Evolutionary conservation across 257 asterid species (phyloP).

Genomic region (Solanum paucissectum): DNA sequence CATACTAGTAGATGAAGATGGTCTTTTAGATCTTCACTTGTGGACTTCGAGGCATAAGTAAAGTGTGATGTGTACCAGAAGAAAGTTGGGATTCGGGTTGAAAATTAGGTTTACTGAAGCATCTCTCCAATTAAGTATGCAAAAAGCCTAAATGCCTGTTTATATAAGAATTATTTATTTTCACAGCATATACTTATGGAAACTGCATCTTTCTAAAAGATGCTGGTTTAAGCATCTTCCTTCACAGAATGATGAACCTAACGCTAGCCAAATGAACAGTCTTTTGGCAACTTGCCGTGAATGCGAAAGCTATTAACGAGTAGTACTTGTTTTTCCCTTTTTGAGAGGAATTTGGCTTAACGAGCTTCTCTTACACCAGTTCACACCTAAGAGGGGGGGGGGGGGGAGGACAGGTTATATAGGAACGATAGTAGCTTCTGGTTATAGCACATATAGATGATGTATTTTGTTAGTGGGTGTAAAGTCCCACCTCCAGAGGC

Average conservation of each 20-base stretch:
- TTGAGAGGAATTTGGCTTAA: neutral
- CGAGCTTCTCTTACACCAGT: neutral
- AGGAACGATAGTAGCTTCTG: neutral
- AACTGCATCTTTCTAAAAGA: neutral
- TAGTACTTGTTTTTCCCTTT: neutral
- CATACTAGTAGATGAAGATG: neutral
- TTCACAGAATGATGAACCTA: neutral
- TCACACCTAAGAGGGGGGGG: neutral
- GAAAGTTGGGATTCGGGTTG: neutral
- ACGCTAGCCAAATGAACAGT: too few relatives aligned
- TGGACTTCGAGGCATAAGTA: neutral
- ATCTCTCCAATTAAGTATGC: neutral
- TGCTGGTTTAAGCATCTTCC: neutral
- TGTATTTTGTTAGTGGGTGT: neutral
- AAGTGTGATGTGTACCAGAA: neutral
- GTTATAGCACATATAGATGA: neutral
- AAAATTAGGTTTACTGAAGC: neutral
- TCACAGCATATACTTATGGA: neutral
- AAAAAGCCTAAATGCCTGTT: neutral
- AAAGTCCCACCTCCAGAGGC: neutral
- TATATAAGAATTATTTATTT: neutral
- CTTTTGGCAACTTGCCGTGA: neutral
- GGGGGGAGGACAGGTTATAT: neutral
- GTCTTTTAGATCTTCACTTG: neutral
- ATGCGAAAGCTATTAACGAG: neutral